phyloP scores from a whole-genome alignment of 352 stramenopile genomes.

The Globisporangium nagaii region DNA sequence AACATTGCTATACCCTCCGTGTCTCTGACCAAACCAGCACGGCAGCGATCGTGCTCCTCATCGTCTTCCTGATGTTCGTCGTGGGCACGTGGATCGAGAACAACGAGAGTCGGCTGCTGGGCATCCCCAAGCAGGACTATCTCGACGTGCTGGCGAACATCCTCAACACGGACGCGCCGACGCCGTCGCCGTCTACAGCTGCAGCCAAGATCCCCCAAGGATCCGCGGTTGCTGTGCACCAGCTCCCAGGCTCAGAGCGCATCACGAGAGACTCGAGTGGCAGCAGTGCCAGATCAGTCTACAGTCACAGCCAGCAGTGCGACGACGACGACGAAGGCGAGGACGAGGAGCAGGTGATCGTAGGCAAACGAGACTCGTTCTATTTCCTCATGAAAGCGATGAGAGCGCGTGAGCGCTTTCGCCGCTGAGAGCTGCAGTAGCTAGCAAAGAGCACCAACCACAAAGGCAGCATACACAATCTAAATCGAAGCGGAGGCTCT shows the following conservation, averaged over 20 bases:
- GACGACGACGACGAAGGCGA: constrained; percentile 1
- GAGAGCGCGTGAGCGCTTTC: constrained; percentile 18
- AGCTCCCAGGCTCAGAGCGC: not conserved
- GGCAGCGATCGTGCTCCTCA: constrained; percentile 34
- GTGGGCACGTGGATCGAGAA: constrained; percentile 68
- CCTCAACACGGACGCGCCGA: constrained; percentile 30
- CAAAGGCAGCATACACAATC: not conserved
- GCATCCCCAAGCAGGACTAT: constrained; percentile 57
- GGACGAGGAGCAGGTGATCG: constrained; percentile 22
- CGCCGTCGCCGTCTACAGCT: not conserved
- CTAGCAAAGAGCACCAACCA: no score
- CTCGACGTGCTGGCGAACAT: constrained; percentile 62
- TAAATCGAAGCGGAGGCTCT: constrained; percentile 4
- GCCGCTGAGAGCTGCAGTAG: not conserved
- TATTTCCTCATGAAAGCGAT: constrained; percentile 69
- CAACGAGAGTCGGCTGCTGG: constrained; percentile 63
- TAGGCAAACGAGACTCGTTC: constrained; percentile 69
- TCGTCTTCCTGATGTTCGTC: constrained; percentile 48
- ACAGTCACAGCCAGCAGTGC: not conserved
- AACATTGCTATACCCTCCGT: no score
- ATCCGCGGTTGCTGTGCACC: not conserved
- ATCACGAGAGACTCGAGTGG: not conserved
- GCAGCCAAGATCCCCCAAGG: not conserved
- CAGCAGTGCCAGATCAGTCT: not conserved
- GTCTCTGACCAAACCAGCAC: constrained; percentile 15